phyloP scores from a whole-genome alignment of 2,329 filamentous ascomycete genomes.

The Ophiostoma populinum region DNA sequence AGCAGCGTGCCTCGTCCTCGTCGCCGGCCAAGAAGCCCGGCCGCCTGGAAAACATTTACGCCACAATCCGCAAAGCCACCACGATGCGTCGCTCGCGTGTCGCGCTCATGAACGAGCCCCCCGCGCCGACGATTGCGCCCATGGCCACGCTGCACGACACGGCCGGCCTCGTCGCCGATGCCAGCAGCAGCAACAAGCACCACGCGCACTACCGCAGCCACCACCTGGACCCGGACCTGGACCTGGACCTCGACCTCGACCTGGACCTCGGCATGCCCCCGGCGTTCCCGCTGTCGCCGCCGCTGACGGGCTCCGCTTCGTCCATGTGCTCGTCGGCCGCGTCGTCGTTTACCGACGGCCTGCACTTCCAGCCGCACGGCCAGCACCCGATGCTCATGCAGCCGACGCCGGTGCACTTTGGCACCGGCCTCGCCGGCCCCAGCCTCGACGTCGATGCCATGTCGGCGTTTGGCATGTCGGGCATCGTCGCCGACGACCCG shows the following conservation, averaged over 20 bases:
- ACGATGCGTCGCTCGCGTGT: constrained; percentile 11
- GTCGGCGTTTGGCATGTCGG: constrained; percentile 11
- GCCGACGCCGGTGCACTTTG: background rate
- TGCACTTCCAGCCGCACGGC: background rate
- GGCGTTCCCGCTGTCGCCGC: constrained; percentile 6
- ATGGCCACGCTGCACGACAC: constrained; percentile 8
- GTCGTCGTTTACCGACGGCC: constrained; percentile 7
- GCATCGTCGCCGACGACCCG: constrained; percentile 16
- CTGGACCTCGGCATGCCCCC: background rate
- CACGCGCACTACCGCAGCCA: constrained; percentile 4
- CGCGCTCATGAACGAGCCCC: constrained; percentile 5
- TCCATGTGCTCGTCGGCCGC: constrained; percentile 6
- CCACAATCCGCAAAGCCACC: constrained; percentile 16
- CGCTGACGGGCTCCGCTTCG: constrained; percentile 6
- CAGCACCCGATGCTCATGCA: constrained; percentile 3
- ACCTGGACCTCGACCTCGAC: background rate
- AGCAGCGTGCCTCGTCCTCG: constrained; percentile 4
- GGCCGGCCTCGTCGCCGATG: background rate
- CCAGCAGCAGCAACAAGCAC: background rate
- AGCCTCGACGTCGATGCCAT: background rate
- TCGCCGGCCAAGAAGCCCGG: constrained; percentile 13
- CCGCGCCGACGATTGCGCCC: constrained; percentile 9
- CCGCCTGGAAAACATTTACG: constrained; percentile 17
- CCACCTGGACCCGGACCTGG: constrained; percentile 1
- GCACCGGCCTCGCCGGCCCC: background rate